phyloP scores from a whole-genome alignment of 352 stramenopile species.

The Halophytophthora polymorphica region DNA sequence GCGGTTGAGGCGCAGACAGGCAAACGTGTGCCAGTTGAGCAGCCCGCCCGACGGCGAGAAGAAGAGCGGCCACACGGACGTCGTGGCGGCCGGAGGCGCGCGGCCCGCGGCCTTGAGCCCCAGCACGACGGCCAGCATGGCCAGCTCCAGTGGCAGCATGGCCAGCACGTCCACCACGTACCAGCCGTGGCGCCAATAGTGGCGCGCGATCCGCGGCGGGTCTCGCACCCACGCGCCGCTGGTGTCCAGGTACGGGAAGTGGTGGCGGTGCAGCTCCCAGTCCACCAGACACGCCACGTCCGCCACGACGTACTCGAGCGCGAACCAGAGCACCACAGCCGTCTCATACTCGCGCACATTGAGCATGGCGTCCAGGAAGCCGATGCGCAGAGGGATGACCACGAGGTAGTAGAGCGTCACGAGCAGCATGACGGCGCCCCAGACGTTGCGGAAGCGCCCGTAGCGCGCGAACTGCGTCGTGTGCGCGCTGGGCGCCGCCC shows the following conservation, averaged over 20 bases:
- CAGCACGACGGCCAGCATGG: slow-evolving; percentile 26
- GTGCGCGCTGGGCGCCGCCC: slow-evolving; percentile 1
- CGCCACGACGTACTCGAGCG: slow-evolving; percentile 46
- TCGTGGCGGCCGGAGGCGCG: slow-evolving; percentile 18
- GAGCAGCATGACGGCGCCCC: slow-evolving; percentile 48
- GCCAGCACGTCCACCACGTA: slow-evolving; percentile 48
- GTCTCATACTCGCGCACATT: slow-evolving; percentile 22
- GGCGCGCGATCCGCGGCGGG: slow-evolving; percentile 21
- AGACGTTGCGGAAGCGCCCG: slow-evolving; percentile 41
- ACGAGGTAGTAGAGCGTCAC: slow-evolving; percentile 59
- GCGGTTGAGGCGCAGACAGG: slow-evolving; percentile 46
- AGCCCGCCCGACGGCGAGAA: slow-evolving; percentile 13
- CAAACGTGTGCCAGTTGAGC: slow-evolving; percentile 48
- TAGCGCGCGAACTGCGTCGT: slow-evolving; percentile 18
- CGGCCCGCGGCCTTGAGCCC: slow-evolving; percentile 15
- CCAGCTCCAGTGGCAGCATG: slow-evolving; percentile 46
- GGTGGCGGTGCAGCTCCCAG: slow-evolving; percentile 51
- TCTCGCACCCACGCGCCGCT: slow-evolving; percentile 41
- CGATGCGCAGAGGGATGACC: slow-evolving; percentile 52
- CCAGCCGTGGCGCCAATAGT: slow-evolving; percentile 51
- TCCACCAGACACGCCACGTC: slow-evolving; percentile 50
- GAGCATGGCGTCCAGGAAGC: slow-evolving; percentile 52
- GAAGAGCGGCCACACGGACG: slow-evolving; percentile 14
- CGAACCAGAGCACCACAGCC: slow-evolving; percentile 37
- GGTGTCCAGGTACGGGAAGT: slow-evolving; percentile 50